Evolutionary conservation across 495 filamentous ascomycete genomes (phyloP), one percentile per base, ranked within the genome.

Genomic region (Lasiosphaeria hispida): DNA sequence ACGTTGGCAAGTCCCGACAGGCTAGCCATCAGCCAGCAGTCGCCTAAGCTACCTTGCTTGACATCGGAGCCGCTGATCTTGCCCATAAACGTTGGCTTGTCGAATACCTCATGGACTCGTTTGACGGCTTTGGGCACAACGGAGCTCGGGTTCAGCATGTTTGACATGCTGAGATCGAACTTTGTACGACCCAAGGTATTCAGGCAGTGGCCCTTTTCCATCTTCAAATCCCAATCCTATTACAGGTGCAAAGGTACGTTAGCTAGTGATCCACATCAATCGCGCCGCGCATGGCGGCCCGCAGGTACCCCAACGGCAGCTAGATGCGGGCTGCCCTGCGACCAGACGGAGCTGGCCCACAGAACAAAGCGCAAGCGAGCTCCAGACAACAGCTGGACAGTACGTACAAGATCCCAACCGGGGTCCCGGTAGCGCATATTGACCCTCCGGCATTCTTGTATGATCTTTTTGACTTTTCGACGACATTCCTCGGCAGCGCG

Each of bases 21-120:
- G n/a, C 90, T 91, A 30, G 92, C 87, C 75, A 97, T 83, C 48
- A 96, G 82, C 92, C 92, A 97, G 75, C 93, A 97, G 68, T 97
- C 90, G 19, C 93, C 93, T 56, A 89, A 85, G 53, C 82, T 79
- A 1, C 87, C 87, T 64, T 94, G 88, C 59, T 89, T 88, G 47
- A 95, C 84, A 71, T 95, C 89, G 54, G 87, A 86, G 17, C 85
- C 87, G 30, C 84, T 85, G 23, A 90, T 84, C 58, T 90, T 86
- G 55, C 86, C 80, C 67, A 85, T 89, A 69, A 97, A 97, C 35
- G 86, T 82, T 0, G 93, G 92, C 7, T 90, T 85, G 38, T 95
- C 90, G 68, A 91, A 96, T 51, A 97, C 90, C 66, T 96, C 92
- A 75, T 91, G 72, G 1, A 89, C 81, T 36, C 88, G 76, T 69